These are phyloP conservation scores for Trichocomaceae sp. DNA, from an alignment of 2,329 filamentous ascomycete genomes.

Conservation along the genomic window DNA sequence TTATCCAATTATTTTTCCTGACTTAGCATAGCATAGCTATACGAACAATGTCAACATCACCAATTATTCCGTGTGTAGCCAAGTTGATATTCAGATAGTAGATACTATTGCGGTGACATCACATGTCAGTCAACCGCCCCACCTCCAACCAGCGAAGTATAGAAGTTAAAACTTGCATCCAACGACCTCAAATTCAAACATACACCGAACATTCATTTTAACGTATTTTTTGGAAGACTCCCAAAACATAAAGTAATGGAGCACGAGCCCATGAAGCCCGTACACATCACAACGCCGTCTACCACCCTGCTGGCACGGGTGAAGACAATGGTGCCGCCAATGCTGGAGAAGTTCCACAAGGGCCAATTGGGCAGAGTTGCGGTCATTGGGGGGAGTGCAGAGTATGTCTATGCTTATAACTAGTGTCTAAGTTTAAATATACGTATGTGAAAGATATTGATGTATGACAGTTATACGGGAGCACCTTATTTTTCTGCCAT, in stretches of 20 bases:
- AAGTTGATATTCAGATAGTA: neutral
- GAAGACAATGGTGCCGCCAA: conserved; percentile 84
- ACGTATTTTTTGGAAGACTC: too few relatives aligned
- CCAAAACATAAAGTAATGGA: too few relatives aligned
- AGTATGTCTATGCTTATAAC: conserved; percentile 43
- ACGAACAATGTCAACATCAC: neutral
- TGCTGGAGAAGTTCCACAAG: conserved; percentile 97
- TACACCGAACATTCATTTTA: neutral
- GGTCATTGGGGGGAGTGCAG: conserved; percentile 89
- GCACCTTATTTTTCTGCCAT: conserved; percentile 98
- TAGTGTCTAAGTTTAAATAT: too few relatives aligned
- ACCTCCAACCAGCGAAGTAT: neutral
- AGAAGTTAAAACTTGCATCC: too few relatives aligned
- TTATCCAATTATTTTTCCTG: neutral
- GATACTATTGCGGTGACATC: too few relatives aligned
- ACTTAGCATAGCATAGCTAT: neutral
- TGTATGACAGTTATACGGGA: conserved; percentile 64
- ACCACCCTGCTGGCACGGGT: conserved; percentile 72
- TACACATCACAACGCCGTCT: conserved; percentile 58
- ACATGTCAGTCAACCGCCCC: conserved; percentile 4
- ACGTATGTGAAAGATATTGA: neutral
- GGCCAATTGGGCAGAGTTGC: conserved; percentile 87
- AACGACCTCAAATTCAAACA: neutral
- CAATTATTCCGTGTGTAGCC: too few relatives aligned
- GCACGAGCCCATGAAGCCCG: conserved; percentile 23